These are phyloP conservation scores for Fragilariopsis cylindrus DNA, from an alignment of 108 stramenopile genomes.

Conservation along the genomic window DNA sequence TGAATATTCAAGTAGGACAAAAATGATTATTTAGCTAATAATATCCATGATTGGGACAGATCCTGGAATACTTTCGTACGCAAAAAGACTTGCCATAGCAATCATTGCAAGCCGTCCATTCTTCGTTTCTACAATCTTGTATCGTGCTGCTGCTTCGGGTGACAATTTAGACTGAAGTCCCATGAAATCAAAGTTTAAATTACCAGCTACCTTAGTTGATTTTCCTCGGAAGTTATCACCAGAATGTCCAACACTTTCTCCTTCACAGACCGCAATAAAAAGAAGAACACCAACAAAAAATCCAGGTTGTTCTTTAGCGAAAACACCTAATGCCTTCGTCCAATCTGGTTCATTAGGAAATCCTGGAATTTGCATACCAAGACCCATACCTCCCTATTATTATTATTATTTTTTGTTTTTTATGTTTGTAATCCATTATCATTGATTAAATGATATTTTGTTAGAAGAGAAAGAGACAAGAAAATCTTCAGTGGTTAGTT, in stretches of 20 bases:
- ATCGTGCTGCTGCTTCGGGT: conserved; percentile 59
- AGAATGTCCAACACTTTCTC: conserved; percentile 83
- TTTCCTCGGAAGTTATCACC: conserved; percentile 92
- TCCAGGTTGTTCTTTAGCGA: conserved; percentile 77
- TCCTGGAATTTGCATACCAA: conserved; percentile 87
- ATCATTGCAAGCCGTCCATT: conserved; percentile 93
- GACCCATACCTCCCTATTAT: conserved; percentile 61
- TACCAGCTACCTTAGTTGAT: conserved; percentile 83
- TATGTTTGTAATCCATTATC: too few species aligned
- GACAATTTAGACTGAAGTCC: conserved; percentile 70
- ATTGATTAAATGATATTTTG: too few species aligned
- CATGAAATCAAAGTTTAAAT: conserved; percentile 82
- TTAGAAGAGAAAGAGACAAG: too few species aligned
- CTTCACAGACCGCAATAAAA: conserved; percentile 81
- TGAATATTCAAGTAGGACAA: not conserved
- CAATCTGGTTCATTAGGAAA: conserved; percentile 80
- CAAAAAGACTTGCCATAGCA: conserved; percentile 89
- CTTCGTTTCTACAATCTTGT: conserved; percentile 83
- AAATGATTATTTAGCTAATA: conserved; percentile 53
- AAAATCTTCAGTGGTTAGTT: too few species aligned
- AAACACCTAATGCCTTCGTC: conserved; percentile 82
- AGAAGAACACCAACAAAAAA: conserved; percentile 71
- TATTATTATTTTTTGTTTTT: too few species aligned
- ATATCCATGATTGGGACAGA: conserved; percentile 90
- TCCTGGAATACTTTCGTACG: conserved; percentile 82